A percentile compares a stretch with the other conserved stretches of the same genome.
These are phyloP conservation scores for Colletotrichum sp. DNA, from an alignment of 2,329 filamentous ascomycete species.

Conservation along the genomic window DNA sequence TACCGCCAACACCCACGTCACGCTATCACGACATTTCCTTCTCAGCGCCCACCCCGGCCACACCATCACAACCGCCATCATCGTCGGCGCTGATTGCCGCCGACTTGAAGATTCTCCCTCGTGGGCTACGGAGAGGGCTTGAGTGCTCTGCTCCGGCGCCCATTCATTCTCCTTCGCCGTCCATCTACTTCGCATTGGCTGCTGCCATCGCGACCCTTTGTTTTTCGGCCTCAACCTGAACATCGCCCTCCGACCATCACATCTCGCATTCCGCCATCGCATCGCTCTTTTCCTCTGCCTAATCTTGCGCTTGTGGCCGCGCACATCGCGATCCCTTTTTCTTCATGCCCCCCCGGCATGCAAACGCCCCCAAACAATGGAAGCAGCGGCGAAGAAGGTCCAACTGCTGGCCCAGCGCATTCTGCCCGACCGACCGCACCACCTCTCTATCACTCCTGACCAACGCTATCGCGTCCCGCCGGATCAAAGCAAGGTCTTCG, in stretches of 20 bases:
- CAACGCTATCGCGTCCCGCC: conserved; percentile 51
- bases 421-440: conserved; percentile 57
- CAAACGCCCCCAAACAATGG: conserved; percentile 52
- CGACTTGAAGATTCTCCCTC: neutral
- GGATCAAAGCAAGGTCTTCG: conserved; percentile 43
- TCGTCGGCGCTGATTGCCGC: conserved; percentile 12
- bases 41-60: neutral
- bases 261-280: neutral
- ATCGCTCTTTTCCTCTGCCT: neutral
- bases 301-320: neutral
- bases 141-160: conserved; percentile 27
- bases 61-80: neutral
- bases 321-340: neutral
- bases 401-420: conserved; percentile 56
- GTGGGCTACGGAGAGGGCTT: conserved; percentile 28
- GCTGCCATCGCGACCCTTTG: conserved; percentile 18
- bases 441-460: conserved; percentile 54
- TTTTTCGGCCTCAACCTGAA: conserved; percentile 8
- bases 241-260: conserved; percentile 6
- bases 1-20: conserved; percentile 9
- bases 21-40: conserved; percentile 16
- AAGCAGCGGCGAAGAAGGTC: conserved; percentile 63
- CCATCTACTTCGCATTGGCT: conserved; percentile 2
- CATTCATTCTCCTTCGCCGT: conserved; percentile 8
- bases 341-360: conserved; percentile 23